Conservation (phyloP, 106 monocot species). For the Ottelia alismoides region DNA sequence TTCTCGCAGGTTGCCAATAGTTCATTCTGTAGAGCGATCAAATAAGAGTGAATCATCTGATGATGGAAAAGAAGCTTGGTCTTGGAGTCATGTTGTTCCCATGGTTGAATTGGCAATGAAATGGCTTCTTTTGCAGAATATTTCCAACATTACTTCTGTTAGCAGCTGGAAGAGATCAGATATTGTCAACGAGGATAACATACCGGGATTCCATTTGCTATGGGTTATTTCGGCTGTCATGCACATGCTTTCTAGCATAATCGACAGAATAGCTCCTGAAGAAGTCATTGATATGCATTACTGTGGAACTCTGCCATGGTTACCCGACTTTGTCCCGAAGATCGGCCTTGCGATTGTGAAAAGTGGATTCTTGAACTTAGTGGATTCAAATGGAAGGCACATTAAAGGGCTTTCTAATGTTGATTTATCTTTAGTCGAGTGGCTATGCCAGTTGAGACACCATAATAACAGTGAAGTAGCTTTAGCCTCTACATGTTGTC, state of each 20-base stretch:
- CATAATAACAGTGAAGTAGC: slow-evolving; percentile 28
- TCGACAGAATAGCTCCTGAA: slow-evolving; percentile 34
- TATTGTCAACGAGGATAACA: slow-evolving; percentile 2
- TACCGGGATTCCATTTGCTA: slow-evolving; percentile 20
- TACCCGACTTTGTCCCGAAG: slow-evolving; percentile 80
- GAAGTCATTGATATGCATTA: slow-evolving; percentile 1
- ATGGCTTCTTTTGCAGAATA: slow-evolving; percentile 54
- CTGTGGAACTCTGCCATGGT: slow-evolving; percentile 38
- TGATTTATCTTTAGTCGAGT: slow-evolving; percentile 29
- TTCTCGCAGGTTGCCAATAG: slow-evolving; percentile 54
- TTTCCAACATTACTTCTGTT: slow-evolving; percentile 26
- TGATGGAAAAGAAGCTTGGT: slow-evolving; percentile 49
- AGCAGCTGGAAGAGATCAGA: slow-evolving; percentile 5
- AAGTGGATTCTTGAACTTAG: slow-evolving; percentile 41
- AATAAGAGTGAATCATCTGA: slow-evolving; percentile 8
- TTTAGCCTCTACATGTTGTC: slow-evolving; percentile 58
- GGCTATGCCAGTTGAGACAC: slow-evolving; percentile 41
- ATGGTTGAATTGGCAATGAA: slow-evolving; percentile 69
- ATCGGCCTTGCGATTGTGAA: slow-evolving; percentile 68
- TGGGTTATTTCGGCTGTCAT: slow-evolving; percentile 77
- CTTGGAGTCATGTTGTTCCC: slow-evolving; percentile 73
- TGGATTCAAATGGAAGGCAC: slow-evolving; percentile 3
- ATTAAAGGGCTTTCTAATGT: background rate
- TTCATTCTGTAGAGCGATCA: slow-evolving; percentile 58
- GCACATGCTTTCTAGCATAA: slow-evolving; percentile 51